phyloP scores from a whole-genome alignment of 345 rosid genomes.

The Salix caprea region DNA sequence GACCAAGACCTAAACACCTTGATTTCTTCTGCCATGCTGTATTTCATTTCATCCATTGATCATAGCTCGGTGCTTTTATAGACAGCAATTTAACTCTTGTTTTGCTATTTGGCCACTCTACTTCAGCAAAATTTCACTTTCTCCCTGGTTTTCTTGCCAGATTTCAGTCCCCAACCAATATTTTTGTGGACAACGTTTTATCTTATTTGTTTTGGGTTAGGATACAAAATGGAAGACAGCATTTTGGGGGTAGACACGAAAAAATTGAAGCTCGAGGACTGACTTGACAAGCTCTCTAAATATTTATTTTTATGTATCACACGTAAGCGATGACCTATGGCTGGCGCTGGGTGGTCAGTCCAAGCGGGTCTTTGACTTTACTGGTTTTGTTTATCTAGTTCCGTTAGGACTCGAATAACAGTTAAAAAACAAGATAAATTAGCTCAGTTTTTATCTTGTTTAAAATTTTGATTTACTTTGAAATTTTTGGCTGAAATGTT shows the following conservation, averaged over 20 bases:
- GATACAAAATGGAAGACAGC: not conserved
- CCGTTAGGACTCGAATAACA: no score
- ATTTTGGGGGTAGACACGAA: not conserved
- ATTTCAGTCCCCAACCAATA: not conserved
- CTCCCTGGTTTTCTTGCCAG: not conserved
- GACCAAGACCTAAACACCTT: not conserved
- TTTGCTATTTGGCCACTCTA: not conserved
- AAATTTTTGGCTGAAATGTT: no score
- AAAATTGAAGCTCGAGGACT: not conserved
- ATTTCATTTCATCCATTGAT: not conserved
- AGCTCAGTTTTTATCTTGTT: no score
- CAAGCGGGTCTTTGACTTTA: no score
- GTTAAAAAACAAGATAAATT: no score
- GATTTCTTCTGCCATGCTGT: not conserved
- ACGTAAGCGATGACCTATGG: not conserved
- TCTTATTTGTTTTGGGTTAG: no score
- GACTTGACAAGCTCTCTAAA: not conserved
- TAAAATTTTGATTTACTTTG: no score
- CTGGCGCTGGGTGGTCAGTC: not conserved
- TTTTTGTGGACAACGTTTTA: not conserved
- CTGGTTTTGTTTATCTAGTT: no score
- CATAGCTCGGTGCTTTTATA: not conserved
- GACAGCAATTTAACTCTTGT: not conserved
- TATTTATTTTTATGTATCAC: not conserved
- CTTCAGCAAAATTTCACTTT: not conserved